Base-by-base conservation (phyloP, 164 flowering plant genomes). In the Stephania cephalantha region DNA sequence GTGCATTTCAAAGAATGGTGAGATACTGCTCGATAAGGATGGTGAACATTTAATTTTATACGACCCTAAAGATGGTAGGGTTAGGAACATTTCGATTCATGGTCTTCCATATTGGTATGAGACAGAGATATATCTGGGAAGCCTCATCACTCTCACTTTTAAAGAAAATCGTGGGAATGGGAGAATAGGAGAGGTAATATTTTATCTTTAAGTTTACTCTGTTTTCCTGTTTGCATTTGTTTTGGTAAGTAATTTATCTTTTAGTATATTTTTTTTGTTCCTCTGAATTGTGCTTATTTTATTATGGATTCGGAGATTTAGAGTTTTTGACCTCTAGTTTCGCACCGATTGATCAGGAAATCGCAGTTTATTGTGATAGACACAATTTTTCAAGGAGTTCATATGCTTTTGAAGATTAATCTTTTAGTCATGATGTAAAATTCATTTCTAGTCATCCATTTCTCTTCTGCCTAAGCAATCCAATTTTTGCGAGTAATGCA, bases 21-120 rank as follows among this genome's bases (percentile, higher is more conserved):
- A 45, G 29, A 46, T 70, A 45, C 72, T 70, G n/a, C 12, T 70
- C 12, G 72, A 45, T 46, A 20, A 45, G 52, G 30, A 45, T 45
- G 29, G 52, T 25, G 12, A 8, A 9, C 13, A 70, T 17, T 46
- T 70, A 17, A 48, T 70, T 70, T 70, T 70, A 48, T 70, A 70
- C n/a, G 53, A 70, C 31, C 72, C 25, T 45, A 70, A 46, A 46
- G 31, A 20, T 70, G 53, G 29, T 46, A 70, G 52, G 30, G 55
- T 20, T 45, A 70, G 55, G 15, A 70, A 17, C 25, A 46, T 46
- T 46, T 18, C 48, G 58, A 46, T 70, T 46, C 55, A 46, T 46
- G 72, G 72, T 70, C 53, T 70, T 46, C 53, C 72, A n/a, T 20
- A 70, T 44, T 46, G 72, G 72, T 15, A 45, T 70, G 53, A 20